A percentile compares a stretch with the other conserved stretches of the same genome.
Conservation (phyloP, 345 rosid genomes). For the Gossypium thurberi region DNA sequence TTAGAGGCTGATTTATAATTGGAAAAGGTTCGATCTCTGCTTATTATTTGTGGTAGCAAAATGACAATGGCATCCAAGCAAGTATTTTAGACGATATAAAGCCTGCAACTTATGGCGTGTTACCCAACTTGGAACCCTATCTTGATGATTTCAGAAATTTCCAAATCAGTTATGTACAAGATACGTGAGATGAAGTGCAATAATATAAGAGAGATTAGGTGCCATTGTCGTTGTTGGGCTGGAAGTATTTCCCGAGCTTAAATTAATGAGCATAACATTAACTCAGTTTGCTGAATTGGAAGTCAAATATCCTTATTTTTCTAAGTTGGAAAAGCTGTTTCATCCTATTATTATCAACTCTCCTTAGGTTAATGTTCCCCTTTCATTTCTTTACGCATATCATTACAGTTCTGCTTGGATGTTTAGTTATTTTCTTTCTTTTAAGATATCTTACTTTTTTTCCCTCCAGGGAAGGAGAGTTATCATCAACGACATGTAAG, state of each 20-base stretch:
- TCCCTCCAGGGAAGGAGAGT: slow-evolving; percentile 74
- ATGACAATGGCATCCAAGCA: not conserved
- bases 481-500: slow-evolving; percentile 78
- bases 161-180: not conserved
- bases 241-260: not conserved
- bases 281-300: not conserved
- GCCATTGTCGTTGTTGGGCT: not conserved
- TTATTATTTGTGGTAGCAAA: not conserved
- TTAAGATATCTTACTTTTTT: not conserved
- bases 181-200: not conserved
- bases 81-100: not conserved
- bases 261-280: not conserved
- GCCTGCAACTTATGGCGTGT: not conserved
- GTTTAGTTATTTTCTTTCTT: not conserved
- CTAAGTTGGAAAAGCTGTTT: not conserved
- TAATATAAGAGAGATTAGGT: not conserved
- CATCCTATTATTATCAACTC: no score
- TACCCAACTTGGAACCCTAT: not conserved
- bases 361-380: not conserved
- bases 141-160: not conserved
- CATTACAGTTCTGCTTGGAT: not conserved
- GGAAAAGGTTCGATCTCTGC: not conserved
- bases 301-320: not conserved
- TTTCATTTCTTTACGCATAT: not conserved
- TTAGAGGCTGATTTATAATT: not conserved